phyloP scores from a whole-genome alignment of 305 asterid genomes.

The Solanum aculeatissimum region DNA sequence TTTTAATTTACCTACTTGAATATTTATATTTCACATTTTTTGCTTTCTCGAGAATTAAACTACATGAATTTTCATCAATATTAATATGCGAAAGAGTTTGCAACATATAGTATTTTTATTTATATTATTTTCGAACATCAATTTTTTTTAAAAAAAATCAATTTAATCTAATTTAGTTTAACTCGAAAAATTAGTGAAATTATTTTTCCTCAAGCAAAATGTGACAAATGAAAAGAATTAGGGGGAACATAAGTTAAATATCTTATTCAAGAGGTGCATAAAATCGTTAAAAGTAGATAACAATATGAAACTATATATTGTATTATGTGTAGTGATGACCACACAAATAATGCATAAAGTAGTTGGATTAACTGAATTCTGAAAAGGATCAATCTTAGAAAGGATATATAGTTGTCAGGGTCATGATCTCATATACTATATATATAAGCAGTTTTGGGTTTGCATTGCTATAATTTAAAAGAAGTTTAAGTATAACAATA shows the following conservation, averaged over 20 bases:
- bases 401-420: background rate
- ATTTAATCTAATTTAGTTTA: background rate
- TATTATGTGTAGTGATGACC: background rate
- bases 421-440: background rate
- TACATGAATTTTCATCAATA: fast-evolving
- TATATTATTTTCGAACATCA: background rate
- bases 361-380: background rate
- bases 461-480: background rate
- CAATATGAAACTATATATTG: background rate
- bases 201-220: too few species aligned
- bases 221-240: too few species aligned
- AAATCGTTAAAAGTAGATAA: background rate
- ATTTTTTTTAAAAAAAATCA: background rate
- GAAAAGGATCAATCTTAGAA: background rate
- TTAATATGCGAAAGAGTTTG: background rate
- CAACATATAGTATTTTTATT: background rate
- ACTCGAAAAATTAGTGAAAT: too few species aligned
- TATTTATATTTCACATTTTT: background rate
- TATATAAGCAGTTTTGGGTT: background rate
- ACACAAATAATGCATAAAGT: background rate
- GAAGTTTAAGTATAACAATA: background rate
- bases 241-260: background rate
- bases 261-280: background rate
- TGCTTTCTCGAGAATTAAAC: background rate
- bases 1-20: background rate